A percentile compares a stretch with the other conserved stretches of the same genome.
Evolutionary conservation across 495 filamentous ascomycete species (phyloP).

Genomic region (Rhizodiscina lignyota): DNA sequence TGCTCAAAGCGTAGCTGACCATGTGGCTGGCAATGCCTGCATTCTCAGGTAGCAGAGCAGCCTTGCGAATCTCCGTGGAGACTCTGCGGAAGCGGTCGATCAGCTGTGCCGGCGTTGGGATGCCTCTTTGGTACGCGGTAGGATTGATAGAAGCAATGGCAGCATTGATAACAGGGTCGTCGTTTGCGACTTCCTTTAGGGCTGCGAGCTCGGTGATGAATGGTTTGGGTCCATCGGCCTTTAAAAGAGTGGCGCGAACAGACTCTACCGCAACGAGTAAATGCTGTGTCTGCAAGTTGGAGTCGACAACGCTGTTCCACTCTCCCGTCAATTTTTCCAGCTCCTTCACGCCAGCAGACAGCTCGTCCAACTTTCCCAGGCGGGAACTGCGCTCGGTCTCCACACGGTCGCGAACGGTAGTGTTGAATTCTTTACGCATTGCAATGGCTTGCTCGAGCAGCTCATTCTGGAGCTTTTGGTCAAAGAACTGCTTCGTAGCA

Average conservation of each 20-base stretch:
- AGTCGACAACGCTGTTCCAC: constrained; percentile 76
- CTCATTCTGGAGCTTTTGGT: constrained; percentile 65
- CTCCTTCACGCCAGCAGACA: constrained; percentile 56
- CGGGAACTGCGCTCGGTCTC: constrained; percentile 80
- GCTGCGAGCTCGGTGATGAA: constrained; percentile 86
- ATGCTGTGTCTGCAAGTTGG: constrained; percentile 84
- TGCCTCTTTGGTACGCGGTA: constrained; percentile 78
- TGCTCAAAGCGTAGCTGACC: constrained; percentile 71
- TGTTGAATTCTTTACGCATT: constrained; percentile 67
- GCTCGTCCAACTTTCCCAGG: constrained; percentile 66
- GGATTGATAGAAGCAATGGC: constrained; percentile 93
- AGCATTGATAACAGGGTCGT: constrained; percentile 70
- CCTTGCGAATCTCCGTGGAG: constrained; percentile 86
- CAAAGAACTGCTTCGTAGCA: constrained; percentile 53
- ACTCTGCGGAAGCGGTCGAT: constrained; percentile 93
- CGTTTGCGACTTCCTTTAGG: constrained; percentile 73
- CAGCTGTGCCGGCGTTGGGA: constrained; percentile 65
- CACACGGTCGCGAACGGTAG: constrained; percentile 62
- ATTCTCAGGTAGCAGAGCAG: constrained; percentile 74
- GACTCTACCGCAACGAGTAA: constrained; percentile 89
- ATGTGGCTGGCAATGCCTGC: constrained; percentile 90
- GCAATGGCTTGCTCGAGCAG: constrained; percentile 82
- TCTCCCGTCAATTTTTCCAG: constrained; percentile 70
- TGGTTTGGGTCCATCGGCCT: constrained; percentile 57
- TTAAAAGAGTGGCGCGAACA: constrained; percentile 56